Evolutionary conservation across 169 alveolate genomes (phyloP), one percentile per base, ranked within the genome.

Genomic region (Plasmodium yoelii): DNA sequence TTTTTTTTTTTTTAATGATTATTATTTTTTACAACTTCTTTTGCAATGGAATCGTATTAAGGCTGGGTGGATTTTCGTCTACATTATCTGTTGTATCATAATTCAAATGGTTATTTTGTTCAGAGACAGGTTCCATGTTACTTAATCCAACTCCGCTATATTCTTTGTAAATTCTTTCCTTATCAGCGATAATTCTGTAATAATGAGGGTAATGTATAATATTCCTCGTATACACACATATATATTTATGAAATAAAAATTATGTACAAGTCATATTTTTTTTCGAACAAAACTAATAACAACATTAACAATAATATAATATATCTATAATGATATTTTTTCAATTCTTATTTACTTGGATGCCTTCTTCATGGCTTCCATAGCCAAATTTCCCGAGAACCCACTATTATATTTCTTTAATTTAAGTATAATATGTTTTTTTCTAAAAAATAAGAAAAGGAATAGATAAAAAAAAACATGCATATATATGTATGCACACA

Each of bases 101-200:
- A 12, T 44, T 24, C 18, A 47, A 6, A 22, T 47, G 28, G 15
- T 15, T 51, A 59, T 57, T 22, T 42, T 67, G 15, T 6, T 26
- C 9, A 13, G 42, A 1, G 5, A 12, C 47, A 28, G 57, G 46
- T n/a, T 15, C 13, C 64, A n/a, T 18, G 44, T 24, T 34, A 22
- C 55, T 65, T 34, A 82, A 13, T 2, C 90, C 90, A 15, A 65
- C 26, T 12, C 90, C 90, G 22, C 57, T 68, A 60, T 53, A 82
- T 46, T 51, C 90, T 34, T 67, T 55, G 44, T 65, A 84, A 44
- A 82, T 44, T 34, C 90, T 70, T 15, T 67, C 90, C 18, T 82
- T 82, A 39, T 82, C 68, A 7, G 82, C 53, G 34, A 82, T 82
- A 82, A 82, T 12, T 67, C 90, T 82, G 22, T 24, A 82, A 55